A percentile compares a stretch with the other conserved stretches of the same genome.
Evolutionary conservation across 495 filamentous ascomycete species (phyloP).

Genomic region (Darksidea phi): DNA sequence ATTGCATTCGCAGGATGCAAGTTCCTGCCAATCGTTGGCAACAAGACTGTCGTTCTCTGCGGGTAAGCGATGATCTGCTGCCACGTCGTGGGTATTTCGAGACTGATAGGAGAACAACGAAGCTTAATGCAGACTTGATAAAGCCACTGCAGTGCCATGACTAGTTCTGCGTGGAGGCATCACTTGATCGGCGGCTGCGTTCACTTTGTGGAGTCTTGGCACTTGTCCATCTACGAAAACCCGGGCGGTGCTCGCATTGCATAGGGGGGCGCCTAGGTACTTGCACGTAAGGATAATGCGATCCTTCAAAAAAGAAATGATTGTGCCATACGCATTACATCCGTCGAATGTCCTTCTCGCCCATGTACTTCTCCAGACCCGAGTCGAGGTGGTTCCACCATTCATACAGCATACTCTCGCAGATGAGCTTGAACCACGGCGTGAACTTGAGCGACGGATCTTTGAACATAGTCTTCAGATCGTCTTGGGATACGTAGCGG

Average conservation of each 20-base stretch:
- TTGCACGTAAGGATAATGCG: too few relatives aligned
- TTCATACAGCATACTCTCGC: slow-evolving; percentile 93
- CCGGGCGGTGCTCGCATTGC: slow-evolving; percentile 20
- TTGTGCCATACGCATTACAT: too few relatives aligned
- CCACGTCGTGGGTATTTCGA: slow-evolving; percentile 22
- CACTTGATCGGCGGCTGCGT: slow-evolving; percentile 14
- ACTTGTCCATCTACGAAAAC: slow-evolving; percentile 2
- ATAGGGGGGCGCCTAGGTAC: not conserved
- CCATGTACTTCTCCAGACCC: slow-evolving; percentile 76
- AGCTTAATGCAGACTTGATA: slow-evolving; percentile 9
- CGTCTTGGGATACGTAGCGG: slow-evolving; percentile 75
- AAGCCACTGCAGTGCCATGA: slow-evolving; percentile 24
- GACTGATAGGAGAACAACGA: slow-evolving; percentile 22
- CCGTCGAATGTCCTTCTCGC: slow-evolving; percentile 81
- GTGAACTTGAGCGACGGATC: slow-evolving; percentile 81
- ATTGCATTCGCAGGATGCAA: too few relatives aligned
- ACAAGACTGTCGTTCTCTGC: not conserved
- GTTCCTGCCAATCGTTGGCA: too few relatives aligned
- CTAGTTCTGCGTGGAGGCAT: slow-evolving; percentile 26
- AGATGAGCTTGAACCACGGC: slow-evolving; percentile 99
- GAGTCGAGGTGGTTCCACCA: slow-evolving; percentile 92
- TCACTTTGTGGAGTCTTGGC: slow-evolving; percentile 21
- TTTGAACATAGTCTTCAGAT: slow-evolving; percentile 81
- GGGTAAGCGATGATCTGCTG: slow-evolving; percentile 3
- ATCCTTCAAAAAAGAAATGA: too few relatives aligned